Percentiles rank a stretch among this genome's conserved stretches.
Evolutionary conservation across 2,329 filamentous ascomycete genomes (phyloP).

Genomic region (Fusarium domesticum): DNA sequence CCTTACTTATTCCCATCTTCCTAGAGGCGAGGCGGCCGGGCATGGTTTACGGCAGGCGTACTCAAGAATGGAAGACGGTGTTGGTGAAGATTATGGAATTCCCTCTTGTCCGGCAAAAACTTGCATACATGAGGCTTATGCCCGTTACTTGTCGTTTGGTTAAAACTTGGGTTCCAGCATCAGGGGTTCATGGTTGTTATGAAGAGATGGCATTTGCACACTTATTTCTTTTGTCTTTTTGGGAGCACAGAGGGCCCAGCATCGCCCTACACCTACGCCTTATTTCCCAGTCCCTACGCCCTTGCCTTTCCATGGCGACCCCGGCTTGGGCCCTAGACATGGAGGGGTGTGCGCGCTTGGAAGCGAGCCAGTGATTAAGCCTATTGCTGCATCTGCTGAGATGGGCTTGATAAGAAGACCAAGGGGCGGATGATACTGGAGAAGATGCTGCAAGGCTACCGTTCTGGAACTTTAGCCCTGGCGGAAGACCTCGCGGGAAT

Average conservation of each 20-base stretch:
- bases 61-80: constrained; percentile 26
- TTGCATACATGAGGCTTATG: constrained; percentile 3
- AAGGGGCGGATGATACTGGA: constrained; percentile 30
- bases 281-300: constrained; percentile 2
- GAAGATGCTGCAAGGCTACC: constrained; percentile 29
- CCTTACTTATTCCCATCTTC: constrained; percentile 23
- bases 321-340: constrained; percentile 8
- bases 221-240: constrained; percentile 16
- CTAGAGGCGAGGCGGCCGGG: constrained; percentile 22
- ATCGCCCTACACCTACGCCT: constrained; percentile 7
- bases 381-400: constrained; percentile 4
- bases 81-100: constrained; percentile 32
- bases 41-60: constrained; percentile 31
- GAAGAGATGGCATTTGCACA: constrained; percentile 30
- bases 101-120: constrained; percentile 24
- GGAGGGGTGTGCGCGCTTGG: constrained; percentile 20
- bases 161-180: constrained; percentile 25
- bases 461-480: constrained; percentile 3
- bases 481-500: constrained; percentile 21
- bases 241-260: constrained; percentile 6
- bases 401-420: constrained; percentile 15
- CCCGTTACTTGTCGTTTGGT: constrained; percentile 23
- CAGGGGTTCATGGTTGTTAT: constrained; percentile 29
- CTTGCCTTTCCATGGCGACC: background rate
- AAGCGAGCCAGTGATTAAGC: constrained; percentile 23